Evolutionary conservation across 1,284 basidiomycete genomes (phyloP).

Genomic region (Fomitopsis schrenkii): DNA sequence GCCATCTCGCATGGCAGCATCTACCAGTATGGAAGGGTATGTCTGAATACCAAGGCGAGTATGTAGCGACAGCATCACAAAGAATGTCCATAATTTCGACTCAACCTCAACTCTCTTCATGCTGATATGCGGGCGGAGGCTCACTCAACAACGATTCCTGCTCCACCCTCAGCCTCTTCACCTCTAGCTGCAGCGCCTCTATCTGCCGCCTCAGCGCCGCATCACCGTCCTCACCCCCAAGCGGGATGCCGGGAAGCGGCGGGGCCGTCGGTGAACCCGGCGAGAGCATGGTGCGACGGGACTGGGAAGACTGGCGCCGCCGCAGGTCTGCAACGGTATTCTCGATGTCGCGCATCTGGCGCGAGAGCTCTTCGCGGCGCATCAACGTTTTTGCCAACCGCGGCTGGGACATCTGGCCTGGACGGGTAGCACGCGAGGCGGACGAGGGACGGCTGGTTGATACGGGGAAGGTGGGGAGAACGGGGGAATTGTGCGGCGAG

Average conservation of each 20-base stretch:
- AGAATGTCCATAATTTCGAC: not conserved
- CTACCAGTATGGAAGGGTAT: not conserved
- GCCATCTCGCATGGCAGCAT: not conserved
- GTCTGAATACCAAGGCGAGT: not conserved
- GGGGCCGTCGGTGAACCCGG: not conserved
- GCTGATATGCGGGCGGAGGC: not conserved
- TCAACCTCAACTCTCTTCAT: not conserved
- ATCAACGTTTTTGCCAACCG: not conserved
- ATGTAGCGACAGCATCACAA: not conserved
- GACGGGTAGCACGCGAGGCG: not conserved
- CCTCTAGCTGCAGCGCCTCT: constrained; percentile 1
- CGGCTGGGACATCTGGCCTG: not conserved
- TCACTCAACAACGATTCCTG: not conserved
- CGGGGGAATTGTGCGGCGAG: not conserved
- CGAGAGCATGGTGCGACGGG: not conserved
- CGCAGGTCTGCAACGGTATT: not conserved
- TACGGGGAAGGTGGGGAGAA: not conserved
- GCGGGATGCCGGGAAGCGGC: not conserved
- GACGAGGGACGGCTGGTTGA: not conserved
- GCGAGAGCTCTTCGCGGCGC: not conserved
- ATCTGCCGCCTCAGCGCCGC: constrained; percentile 1
- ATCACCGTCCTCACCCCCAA: not conserved
- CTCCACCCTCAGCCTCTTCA: constrained; percentile 1
- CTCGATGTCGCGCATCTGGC: constrained; percentile 1
- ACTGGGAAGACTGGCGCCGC: not conserved